Conservation (phyloP, 2,329 filamentous ascomycete species). For the Arthrobotrys sinensis region DNA sequence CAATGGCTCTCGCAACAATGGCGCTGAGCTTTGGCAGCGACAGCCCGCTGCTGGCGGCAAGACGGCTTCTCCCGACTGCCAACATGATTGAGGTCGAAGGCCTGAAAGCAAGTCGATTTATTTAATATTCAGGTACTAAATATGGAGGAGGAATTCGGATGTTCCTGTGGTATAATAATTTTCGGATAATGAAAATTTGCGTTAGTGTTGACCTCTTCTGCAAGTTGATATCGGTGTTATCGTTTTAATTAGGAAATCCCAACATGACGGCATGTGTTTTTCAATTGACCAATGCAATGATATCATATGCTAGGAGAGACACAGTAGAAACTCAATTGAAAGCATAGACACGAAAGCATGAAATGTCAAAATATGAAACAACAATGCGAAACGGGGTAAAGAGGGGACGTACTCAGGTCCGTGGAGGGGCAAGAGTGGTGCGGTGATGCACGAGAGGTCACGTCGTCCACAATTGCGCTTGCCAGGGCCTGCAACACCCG, state of each 20-base stretch:
- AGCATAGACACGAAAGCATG: slow-evolving; percentile 18
- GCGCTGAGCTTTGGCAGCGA: slow-evolving; percentile 55
- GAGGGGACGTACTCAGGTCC: slow-evolving; percentile 12
- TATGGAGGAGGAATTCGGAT: background rate
- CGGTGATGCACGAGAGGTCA: slow-evolving; percentile 30
- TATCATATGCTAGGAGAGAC: slow-evolving; percentile 18
- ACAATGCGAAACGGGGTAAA: background rate
- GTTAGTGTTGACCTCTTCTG: slow-evolving; percentile 51
- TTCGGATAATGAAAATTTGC: slow-evolving; percentile 60
- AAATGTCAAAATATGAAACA: background rate
- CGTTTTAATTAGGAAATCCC: slow-evolving; percentile 25
- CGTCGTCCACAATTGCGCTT: slow-evolving; percentile 31
- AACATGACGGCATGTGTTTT: slow-evolving; percentile 14
- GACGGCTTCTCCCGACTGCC: slow-evolving; percentile 56
- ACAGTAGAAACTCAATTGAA: slow-evolving; percentile 31
- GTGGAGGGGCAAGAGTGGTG: slow-evolving; percentile 4
- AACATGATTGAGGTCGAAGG: slow-evolving; percentile 39
- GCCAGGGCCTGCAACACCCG: slow-evolving; percentile 53
- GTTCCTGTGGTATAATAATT: slow-evolving; percentile 28
- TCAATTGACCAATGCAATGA: slow-evolving; percentile 13
- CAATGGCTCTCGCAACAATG: slow-evolving; percentile 53
- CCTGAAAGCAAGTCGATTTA: slow-evolving; percentile 4
- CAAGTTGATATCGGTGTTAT: slow-evolving; percentile 45
- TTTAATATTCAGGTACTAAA: slow-evolving; percentile 4
- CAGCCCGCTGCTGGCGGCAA: slow-evolving; percentile 46